Percentiles rank a stretch among this genome's conserved stretches.
These are phyloP conservation scores for Didymosphaeria variabile DNA, from an alignment of 2,329 filamentous ascomycete species.

Conservation along the genomic window DNA sequence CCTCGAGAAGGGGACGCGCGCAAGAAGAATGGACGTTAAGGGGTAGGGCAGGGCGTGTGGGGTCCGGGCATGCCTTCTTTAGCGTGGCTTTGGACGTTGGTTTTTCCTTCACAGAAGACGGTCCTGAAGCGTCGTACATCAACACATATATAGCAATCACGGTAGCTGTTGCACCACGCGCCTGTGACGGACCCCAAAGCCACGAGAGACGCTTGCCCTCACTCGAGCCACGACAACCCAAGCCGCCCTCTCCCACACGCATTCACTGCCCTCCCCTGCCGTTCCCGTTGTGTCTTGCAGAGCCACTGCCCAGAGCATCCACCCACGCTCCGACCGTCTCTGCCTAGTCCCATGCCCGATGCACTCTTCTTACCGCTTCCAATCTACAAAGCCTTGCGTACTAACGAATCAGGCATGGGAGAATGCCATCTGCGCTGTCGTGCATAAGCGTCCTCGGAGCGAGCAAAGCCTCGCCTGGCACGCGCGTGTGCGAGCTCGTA, in stretches of 20 bases:
- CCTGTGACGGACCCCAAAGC: not conserved
- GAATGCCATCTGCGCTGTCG: slow-evolving; percentile 14
- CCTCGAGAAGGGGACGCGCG: slow-evolving; percentile 2
- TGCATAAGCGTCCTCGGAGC: slow-evolving; percentile 26
- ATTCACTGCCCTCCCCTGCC: slow-evolving; percentile 1
- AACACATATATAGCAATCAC: not conserved
- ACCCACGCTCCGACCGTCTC: slow-evolving; percentile 15
- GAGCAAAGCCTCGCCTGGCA: slow-evolving; percentile 19
- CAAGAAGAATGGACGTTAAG: slow-evolving; percentile 11
- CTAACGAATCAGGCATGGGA: slow-evolving; percentile 21
- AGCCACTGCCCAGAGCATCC: slow-evolving; percentile 12
- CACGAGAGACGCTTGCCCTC: slow-evolving; percentile 1
- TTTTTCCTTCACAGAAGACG: not conserved
- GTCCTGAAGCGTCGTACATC: not conserved
- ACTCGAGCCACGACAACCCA: slow-evolving; percentile 16
- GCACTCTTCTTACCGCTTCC: slow-evolving; percentile 30
- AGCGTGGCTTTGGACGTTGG: not conserved
- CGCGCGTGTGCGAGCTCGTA: slow-evolving; percentile 13
- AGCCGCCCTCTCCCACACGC: slow-evolving; percentile 1
- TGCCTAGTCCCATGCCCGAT: slow-evolving; percentile 5
- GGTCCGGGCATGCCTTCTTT: no score
- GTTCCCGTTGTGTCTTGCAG: not conserved
- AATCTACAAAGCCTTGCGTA: slow-evolving; percentile 23
- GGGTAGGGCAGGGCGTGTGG: slow-evolving; percentile 14
- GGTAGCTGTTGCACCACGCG: not conserved